phyloP scores from a whole-genome alignment of 345 rosid species.

The Populus alba region DNA sequence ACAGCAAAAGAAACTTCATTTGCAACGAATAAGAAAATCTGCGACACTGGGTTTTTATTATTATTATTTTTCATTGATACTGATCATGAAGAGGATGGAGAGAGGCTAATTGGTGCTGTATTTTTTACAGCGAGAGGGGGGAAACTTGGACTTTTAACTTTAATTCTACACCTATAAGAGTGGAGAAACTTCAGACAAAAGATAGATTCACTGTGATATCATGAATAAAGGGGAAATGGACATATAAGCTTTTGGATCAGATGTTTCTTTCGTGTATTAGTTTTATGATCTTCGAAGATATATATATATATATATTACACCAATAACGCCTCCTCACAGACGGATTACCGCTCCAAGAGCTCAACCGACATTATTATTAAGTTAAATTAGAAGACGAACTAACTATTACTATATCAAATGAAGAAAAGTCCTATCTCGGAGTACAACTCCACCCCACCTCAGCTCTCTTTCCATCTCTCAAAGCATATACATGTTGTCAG shows the following conservation, averaged over 20 bases:
- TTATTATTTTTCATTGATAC: background rate
- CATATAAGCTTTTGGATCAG: constrained; percentile 16
- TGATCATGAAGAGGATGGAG: background rate
- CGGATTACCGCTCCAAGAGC: no score
- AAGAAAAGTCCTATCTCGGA: no score
- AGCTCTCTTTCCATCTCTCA: background rate
- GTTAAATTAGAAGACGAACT: no score
- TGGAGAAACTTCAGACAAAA: constrained; percentile 29
- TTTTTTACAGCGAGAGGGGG: constrained; percentile 1
- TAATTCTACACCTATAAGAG: background rate
- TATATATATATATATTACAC: no score
- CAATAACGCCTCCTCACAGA: no score
- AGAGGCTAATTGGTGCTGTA: constrained; percentile 3
- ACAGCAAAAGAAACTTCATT: background rate
- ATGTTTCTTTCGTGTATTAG: constrained; percentile 9
- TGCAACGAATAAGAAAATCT: background rate
- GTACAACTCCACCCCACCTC: background rate
- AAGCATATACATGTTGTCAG: constrained; percentile 18
- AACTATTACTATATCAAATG: no score
- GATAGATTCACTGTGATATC: constrained; percentile 19
- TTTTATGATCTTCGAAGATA: no score
- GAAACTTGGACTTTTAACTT: constrained; percentile 13
- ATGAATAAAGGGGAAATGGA: constrained; percentile 25
- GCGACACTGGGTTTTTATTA: no score
- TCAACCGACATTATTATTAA: no score